phyloP scores from a whole-genome alignment of 2,329 filamentous ascomycete species.

The Cladosporium sp. region DNA sequence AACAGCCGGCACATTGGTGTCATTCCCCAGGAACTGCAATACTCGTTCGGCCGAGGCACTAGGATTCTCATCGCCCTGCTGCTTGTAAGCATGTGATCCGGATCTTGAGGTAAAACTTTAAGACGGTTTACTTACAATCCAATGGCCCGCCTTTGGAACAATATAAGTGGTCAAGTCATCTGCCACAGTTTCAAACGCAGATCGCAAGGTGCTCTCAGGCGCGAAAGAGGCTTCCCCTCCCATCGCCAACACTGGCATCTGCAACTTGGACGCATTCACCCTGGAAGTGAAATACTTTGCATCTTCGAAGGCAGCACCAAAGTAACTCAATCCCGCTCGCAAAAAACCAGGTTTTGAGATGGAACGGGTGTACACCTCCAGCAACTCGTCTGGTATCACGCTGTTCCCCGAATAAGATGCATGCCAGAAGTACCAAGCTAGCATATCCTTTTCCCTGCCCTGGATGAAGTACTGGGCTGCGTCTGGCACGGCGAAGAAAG shows the following conservation, averaged over 20 bases:
- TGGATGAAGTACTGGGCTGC: conserved; percentile 44
- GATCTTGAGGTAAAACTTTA: neutral
- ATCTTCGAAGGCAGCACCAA: conserved; percentile 34
- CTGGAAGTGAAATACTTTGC: conserved; percentile 33
- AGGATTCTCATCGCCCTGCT: conserved; percentile 25
- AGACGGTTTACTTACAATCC: conserved; percentile 23
- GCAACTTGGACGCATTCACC: conserved; percentile 24
- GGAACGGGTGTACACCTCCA: conserved; percentile 36
- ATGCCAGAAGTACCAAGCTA: conserved; percentile 47
- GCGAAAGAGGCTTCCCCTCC: conserved; percentile 35
- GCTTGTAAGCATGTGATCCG: neutral
- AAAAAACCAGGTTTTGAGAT: conserved; percentile 44
- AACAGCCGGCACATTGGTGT: conserved; percentile 14
- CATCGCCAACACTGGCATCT: conserved; percentile 30
- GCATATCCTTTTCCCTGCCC: conserved; percentile 39
- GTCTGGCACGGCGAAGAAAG: conserved; percentile 46
- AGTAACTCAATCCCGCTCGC: conserved; percentile 37
- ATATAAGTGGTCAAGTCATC: conserved; percentile 28
- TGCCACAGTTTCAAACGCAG: conserved; percentile 22
- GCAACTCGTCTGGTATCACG: conserved; percentile 35
- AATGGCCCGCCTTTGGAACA: conserved; percentile 37
- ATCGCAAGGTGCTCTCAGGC: conserved; percentile 16
- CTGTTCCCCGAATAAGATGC: conserved; percentile 38
- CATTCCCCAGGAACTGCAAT: conserved; percentile 19
- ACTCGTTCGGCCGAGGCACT: conserved; percentile 19